These are phyloP conservation scores for Rhizopus delemar DNA, from an alignment of 371 early-diverging fungal genomes.

Conservation along the genomic window DNA sequence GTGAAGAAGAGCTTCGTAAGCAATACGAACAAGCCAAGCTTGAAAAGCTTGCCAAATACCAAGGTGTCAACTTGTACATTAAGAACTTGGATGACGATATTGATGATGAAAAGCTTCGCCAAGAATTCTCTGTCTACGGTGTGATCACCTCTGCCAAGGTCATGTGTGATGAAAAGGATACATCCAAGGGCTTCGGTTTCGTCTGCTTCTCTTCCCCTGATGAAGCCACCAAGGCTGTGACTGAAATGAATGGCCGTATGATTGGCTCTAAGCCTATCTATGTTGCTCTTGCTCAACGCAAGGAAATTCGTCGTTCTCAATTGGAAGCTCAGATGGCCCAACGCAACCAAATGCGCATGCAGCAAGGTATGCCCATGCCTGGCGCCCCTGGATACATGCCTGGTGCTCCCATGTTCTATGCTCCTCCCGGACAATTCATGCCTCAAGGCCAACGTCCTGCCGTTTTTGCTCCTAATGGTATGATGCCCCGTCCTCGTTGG, in stretches of 20 bases:
- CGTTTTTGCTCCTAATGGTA: conserved; percentile 55
- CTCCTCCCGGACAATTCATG: conserved; percentile 63
- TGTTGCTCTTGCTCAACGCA: conserved; percentile 90
- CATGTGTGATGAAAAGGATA: conserved; percentile 81
- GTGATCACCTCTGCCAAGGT: conserved; percentile 87
- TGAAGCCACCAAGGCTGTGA: conserved; percentile 73
- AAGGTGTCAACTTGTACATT: conserved; percentile 90
- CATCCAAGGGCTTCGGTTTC: conserved; percentile 70
- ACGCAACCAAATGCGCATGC: conserved; percentile 63
- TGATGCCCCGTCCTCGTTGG: conserved; percentile 60
- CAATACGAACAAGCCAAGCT: conserved; percentile 82
- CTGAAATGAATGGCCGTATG: conserved; percentile 82
- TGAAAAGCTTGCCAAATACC: conserved; percentile 87
- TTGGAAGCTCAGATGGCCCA: conserved; percentile 83
- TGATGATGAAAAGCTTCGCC: conserved; percentile 81
- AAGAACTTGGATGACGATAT: conserved; percentile 90
- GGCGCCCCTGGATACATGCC: conserved; percentile 38
- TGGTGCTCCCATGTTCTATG: conserved; percentile 49
- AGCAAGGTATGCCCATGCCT: conserved; percentile 23
- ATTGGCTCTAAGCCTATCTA: conserved; percentile 85
- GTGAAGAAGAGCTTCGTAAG: conserved; percentile 83
- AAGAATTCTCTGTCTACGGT: conserved; percentile 85
- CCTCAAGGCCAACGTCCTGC: conserved; percentile 54
- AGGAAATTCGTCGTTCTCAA: conserved; percentile 80
- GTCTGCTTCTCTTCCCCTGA: conserved; percentile 79